phyloP scores from a whole-genome alignment of 1,284 basidiomycete genomes.

The Rhodotorula glutinis region DNA sequence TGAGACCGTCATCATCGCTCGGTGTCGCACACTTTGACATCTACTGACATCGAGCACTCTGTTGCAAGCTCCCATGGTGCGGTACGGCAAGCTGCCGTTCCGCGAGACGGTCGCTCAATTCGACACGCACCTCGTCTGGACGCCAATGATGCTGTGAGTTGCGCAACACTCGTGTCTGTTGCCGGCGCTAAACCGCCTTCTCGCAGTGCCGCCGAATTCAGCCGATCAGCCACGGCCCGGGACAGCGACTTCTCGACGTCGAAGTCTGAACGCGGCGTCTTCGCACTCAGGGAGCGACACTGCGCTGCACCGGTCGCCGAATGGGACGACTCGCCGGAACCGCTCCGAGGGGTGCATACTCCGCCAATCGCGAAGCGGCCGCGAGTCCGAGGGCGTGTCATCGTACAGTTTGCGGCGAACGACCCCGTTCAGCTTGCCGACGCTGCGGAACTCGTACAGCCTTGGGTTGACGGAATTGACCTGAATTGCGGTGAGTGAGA shows the following conservation, averaged over 20 bases:
- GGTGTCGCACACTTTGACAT: too few species aligned
- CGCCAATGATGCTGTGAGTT: conserved; percentile 59
- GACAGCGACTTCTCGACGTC: conserved; percentile 58
- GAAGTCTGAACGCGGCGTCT: conserved; percentile 55
- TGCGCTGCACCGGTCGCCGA: conserved; percentile 27
- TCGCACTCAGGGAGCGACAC: conserved; percentile 49
- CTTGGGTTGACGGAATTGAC: conserved; percentile 58
- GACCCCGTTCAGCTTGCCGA: conserved; percentile 55
- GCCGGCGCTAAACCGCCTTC: not conserved
- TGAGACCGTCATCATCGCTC: conserved; percentile 37
- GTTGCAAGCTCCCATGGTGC: conserved; percentile 44
- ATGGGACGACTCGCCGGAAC: conserved; percentile 38
- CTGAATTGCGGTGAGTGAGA: conserved; percentile 57
- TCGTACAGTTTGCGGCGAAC: conserved; percentile 59
- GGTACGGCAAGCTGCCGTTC: conserved; percentile 61
- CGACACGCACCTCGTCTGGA: conserved; percentile 59
- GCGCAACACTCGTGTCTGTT: not conserved
- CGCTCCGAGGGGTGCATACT: conserved; percentile 6
- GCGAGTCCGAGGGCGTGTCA: conserved; percentile 54
- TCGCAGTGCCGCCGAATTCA: conserved; percentile 52
- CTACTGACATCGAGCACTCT: too few species aligned
- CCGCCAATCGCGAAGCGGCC: conserved; percentile 21
- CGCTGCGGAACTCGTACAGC: conserved; percentile 56
- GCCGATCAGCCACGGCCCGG: conserved; percentile 55
- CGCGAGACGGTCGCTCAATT: conserved; percentile 58